Percentiles rank a stretch among this genome's conserved stretches.
phyloP scores from a whole-genome alignment of 169 alveolate species.

The Plasmodium gonderi region DNA sequence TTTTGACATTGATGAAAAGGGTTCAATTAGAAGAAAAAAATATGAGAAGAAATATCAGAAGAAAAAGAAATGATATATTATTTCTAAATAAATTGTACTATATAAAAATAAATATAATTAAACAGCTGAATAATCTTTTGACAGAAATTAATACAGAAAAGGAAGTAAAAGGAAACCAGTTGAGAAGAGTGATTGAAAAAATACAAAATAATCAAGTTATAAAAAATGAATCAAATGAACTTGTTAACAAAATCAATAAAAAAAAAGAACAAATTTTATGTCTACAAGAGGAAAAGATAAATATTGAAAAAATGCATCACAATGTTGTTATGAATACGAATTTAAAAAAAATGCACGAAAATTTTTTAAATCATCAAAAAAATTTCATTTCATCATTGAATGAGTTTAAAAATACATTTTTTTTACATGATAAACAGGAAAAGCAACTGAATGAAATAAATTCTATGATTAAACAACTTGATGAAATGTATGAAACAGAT shows the following conservation, averaged over 20 bases:
- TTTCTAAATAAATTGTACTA: slow-evolving; percentile 21
- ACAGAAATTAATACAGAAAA: background rate
- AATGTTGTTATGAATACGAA: slow-evolving; percentile 47
- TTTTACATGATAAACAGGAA: background rate
- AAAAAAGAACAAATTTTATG: slow-evolving; percentile 58
- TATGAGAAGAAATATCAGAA: slow-evolving; percentile 1
- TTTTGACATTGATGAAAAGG: background rate
- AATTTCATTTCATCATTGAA: background rate
- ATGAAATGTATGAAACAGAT: slow-evolving; percentile 3
- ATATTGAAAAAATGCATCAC: slow-evolving; percentile 57
- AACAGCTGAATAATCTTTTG: background rate
- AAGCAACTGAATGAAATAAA: background rate
- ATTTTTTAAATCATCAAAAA: slow-evolving; percentile 18
- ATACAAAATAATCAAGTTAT: slow-evolving; percentile 26
- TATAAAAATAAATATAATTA: background rate
- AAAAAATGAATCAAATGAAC: slow-evolving; percentile 21
- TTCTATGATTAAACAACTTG: background rate
- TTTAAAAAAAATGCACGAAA: slow-evolving; percentile 44
- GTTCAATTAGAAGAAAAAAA: background rate
- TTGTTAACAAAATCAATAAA: slow-evolving; percentile 15
- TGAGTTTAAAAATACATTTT: background rate
- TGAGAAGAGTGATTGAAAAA: slow-evolving; percentile 3
- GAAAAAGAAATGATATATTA: background rate
- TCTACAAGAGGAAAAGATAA: slow-evolving; percentile 53
- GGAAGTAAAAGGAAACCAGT: background rate